Percentiles rank a stretch among this genome's conserved stretches.
phyloP scores from a whole-genome alignment of 2,329 filamentous ascomycete genomes.

The Escovopsis sp. region DNA sequence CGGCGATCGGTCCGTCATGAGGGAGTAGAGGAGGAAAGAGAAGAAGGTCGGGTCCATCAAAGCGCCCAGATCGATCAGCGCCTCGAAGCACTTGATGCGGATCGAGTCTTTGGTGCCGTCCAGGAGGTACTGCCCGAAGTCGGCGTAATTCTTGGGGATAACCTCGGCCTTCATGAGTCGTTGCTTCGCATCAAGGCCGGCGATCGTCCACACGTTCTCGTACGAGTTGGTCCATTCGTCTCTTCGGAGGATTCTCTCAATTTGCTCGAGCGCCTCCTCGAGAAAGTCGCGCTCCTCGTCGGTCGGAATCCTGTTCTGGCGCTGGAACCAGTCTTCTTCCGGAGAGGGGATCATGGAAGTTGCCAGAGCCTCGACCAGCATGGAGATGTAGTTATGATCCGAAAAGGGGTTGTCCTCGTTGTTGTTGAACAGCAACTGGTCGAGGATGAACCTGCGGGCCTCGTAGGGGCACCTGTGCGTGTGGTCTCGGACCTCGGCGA shows the following conservation, averaged over 20 bases:
- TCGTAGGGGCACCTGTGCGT: conserved; percentile 59
- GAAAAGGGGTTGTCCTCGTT: conserved; percentile 82
- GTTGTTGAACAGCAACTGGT: conserved; percentile 85
- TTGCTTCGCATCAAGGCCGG: conserved; percentile 45
- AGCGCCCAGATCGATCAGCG: conserved; percentile 46
- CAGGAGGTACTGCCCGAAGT: conserved; percentile 49
- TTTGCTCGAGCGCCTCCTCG: conserved; percentile 41
- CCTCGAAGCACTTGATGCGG: conserved; percentile 50
- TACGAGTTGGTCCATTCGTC: conserved; percentile 55
- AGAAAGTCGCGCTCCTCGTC: conserved; percentile 34
- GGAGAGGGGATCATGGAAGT: conserved; percentile 39
- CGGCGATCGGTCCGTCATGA: conserved; percentile 48
- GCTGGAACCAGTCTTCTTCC: conserved; percentile 27
- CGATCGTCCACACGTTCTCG: conserved; percentile 50
- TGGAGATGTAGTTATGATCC: conserved; percentile 78
- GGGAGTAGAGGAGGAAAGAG: conserved; percentile 38
- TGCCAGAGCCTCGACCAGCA: conserved; percentile 50
- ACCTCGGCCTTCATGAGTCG: conserved; percentile 48
- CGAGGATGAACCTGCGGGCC: conserved; percentile 71
- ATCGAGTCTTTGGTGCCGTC: conserved; percentile 48
- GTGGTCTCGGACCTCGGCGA: conserved; percentile 63
- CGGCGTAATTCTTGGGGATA: conserved; percentile 35
- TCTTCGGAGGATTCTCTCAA: conserved; percentile 50
- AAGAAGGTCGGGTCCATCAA: conserved; percentile 40
- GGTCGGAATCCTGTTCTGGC: conserved; percentile 28